These are phyloP conservation scores for Chytriomyces hyalinus DNA, from an alignment of 192 early-diverging fungal genomes.

Conservation along the genomic window DNA sequence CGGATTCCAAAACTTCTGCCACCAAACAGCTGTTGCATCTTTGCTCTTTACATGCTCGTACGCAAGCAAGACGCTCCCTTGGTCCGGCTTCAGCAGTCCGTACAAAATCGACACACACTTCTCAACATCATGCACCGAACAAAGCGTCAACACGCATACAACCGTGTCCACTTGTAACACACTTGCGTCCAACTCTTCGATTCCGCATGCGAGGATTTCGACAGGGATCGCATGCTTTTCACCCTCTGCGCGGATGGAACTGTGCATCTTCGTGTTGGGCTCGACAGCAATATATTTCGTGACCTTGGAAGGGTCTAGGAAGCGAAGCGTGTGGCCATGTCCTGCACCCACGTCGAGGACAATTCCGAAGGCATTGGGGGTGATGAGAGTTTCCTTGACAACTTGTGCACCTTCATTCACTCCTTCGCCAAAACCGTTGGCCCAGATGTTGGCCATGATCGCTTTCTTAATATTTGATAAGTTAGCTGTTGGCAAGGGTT, in stretches of 20 bases:
- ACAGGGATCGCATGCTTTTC: neutral
- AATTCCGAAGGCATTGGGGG: constrained; percentile 16
- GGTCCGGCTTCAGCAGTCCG: neutral
- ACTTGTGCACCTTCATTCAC: neutral
- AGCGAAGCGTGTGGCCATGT: constrained; percentile 18
- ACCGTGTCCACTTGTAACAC: constrained; percentile 1
- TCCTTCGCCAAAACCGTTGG: constrained; percentile 23
- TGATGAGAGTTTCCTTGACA: constrained; percentile 6
- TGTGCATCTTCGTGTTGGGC: constrained; percentile 8
- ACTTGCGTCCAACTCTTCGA: neutral
- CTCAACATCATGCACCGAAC: constrained; percentile 12
- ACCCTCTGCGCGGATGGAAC: neutral
- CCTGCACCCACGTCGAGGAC: constrained; percentile 28
- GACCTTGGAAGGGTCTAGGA: neutral
- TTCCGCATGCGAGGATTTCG: constrained; percentile 9
- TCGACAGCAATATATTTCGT: constrained; percentile 26
- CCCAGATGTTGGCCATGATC: constrained; percentile 22
- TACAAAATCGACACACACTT: neutral
- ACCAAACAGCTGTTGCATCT: neutral
- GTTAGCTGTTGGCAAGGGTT: too few relatives aligned
- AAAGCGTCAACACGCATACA: constrained; percentile 23
- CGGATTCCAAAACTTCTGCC: constrained; percentile 28
- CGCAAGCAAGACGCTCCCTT: neutral
- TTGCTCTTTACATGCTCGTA: constrained; percentile 29
- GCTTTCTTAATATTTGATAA: neutral